These are phyloP conservation scores for Phytophthora lateralis DNA, from an alignment of 352 stramenopile species.

Conservation along the genomic window DNA sequence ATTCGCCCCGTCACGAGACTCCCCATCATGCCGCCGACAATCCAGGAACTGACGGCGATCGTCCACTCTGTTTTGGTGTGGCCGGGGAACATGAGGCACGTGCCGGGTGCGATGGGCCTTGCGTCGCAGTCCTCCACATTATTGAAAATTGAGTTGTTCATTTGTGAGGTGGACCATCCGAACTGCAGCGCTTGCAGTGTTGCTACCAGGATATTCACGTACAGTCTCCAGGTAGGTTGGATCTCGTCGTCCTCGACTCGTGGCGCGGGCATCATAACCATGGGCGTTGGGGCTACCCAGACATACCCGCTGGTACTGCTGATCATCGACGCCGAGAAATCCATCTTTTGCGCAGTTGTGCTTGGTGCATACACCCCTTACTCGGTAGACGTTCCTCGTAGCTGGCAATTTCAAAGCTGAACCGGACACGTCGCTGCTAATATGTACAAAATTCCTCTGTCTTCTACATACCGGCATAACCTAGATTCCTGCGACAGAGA, in stretches of 20 bases:
- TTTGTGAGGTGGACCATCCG: constrained; percentile 56
- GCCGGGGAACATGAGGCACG: constrained; percentile 35
- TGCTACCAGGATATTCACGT: constrained; percentile 52
- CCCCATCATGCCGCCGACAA: constrained; percentile 56
- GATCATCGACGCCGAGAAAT: constrained; percentile 36
- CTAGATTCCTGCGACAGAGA: constrained; percentile 10
- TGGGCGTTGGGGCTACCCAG: constrained; percentile 30
- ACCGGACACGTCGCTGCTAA: not conserved
- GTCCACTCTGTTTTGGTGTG: constrained; percentile 52
- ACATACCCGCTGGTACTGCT: constrained; percentile 25
- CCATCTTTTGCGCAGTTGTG: constrained; percentile 13
- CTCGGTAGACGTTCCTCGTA: not conserved
- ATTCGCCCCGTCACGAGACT: constrained; percentile 28
- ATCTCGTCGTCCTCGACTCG: constrained; percentile 13
- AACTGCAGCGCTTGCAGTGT: constrained; percentile 49
- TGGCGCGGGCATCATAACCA: constrained; percentile 25
- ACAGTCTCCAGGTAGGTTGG: constrained; percentile 41
- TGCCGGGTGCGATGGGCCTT: constrained; percentile 34
- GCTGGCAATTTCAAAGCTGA: constrained; percentile 18
- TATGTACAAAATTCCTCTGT: no score
- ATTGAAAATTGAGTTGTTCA: constrained; percentile 46
- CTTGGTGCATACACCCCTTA: not conserved
- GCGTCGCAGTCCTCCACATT: constrained; percentile 49
- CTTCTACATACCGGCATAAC: no score
- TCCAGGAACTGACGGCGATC: constrained; percentile 60